A percentile compares a stretch with the other conserved stretches of the same genome.
phyloP scores from a whole-genome alignment of 495 filamentous ascomycete species.

The Xylaria telfairii region DNA sequence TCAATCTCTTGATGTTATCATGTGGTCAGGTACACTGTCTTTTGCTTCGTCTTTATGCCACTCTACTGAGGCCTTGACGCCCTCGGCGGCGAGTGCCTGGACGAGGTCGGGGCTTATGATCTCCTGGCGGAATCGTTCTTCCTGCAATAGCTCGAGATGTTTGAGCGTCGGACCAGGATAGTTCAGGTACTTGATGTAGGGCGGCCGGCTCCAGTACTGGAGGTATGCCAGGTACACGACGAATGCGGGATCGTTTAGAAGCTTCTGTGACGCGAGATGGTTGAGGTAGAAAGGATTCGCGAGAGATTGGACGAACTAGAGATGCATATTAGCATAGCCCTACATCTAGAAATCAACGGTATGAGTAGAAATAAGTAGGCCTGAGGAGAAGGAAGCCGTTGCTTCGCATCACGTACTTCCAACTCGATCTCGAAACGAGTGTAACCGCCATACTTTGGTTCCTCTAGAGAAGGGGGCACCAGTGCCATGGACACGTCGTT shows the following conservation, averaged over 20 bases:
- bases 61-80: constrained; percentile 55
- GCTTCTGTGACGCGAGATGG: constrained; percentile 73
- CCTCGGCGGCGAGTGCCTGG: constrained; percentile 64
- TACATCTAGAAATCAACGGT: no score
- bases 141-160: constrained; percentile 80
- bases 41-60: constrained; percentile 47
- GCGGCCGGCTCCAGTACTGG: constrained; percentile 81
- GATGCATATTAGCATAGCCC: constrained; percentile 16
- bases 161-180: constrained; percentile 86
- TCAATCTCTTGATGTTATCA: neutral
- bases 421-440: constrained; percentile 77
- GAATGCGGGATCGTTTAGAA: constrained; percentile 69
- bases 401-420: constrained; percentile 56
- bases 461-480: constrained; percentile 36
- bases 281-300: constrained; percentile 85
- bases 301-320: constrained; percentile 84
- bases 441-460: constrained; percentile 66
- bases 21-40: constrained; percentile 20
- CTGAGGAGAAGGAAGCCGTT: neutral
- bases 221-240: constrained; percentile 83
- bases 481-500: constrained; percentile 37
- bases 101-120: constrained; percentile 78
- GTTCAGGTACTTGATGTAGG: constrained; percentile 79
- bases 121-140: constrained; percentile 81
- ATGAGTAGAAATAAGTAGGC: neutral